Percentiles rank a stretch among this genome's conserved stretches.
phyloP scores from a whole-genome alignment of 208 protist species.

The Wallacemonas sp. region DNA sequence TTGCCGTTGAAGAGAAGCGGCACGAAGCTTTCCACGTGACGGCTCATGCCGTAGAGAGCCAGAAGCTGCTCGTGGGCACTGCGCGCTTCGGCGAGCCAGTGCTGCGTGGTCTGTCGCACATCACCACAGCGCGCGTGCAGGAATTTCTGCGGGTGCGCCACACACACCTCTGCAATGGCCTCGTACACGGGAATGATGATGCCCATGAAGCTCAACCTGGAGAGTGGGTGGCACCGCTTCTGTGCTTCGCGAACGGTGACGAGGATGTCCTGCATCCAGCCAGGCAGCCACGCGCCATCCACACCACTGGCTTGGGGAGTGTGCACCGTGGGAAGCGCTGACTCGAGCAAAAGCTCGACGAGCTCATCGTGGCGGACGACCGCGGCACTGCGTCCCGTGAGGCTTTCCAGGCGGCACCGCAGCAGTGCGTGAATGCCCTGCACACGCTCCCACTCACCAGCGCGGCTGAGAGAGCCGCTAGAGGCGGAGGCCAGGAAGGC shows the following conservation, averaged over 20 bases:
- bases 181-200: constrained; percentile 60
- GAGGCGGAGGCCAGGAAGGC: constrained; percentile 54
- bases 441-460: constrained; percentile 46
- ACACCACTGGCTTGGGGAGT: constrained; percentile 4
- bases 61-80: constrained; percentile 58
- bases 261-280: constrained; percentile 38
- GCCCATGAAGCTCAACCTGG: constrained; percentile 36
- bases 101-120: background rate
- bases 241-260: constrained; percentile 19
- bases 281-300: constrained; percentile 11
- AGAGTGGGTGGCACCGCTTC: constrained; percentile 49
- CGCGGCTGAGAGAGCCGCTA: constrained; percentile 24
- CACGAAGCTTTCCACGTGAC: constrained; percentile 31
- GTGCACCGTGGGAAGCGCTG: background rate
- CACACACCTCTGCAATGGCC: constrained; percentile 28
- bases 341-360: background rate
- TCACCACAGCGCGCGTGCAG: background rate
- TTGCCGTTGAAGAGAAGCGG: constrained; percentile 45
- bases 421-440: constrained; percentile 63
- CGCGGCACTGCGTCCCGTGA: constrained; percentile 16
- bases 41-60: constrained; percentile 48
- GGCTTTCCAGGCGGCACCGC: constrained; percentile 36
- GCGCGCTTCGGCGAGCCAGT: constrained; percentile 35
- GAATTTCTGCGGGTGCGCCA: background rate
- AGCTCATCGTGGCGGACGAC: background rate